phyloP scores from a whole-genome alignment of 116 monocot species.

The Zostera marina region DNA sequence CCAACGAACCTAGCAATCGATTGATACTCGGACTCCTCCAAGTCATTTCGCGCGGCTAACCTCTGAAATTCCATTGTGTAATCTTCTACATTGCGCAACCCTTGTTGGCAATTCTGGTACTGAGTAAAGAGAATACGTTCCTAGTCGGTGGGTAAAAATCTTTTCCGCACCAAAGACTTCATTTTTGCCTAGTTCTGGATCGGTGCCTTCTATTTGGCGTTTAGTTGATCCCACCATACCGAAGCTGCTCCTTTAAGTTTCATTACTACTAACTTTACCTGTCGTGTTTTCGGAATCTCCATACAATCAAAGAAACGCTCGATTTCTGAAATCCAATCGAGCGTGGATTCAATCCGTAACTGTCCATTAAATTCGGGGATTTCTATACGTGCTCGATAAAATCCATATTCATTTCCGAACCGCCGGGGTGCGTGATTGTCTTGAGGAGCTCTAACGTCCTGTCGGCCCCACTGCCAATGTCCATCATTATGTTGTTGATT shows the following conservation, averaged over 20 bases:
- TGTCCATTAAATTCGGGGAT: neutral
- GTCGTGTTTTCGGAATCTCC: neutral
- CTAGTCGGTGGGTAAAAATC: neutral
- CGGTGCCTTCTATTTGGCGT: neutral
- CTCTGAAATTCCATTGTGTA: neutral
- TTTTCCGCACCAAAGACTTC: neutral
- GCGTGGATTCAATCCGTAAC: neutral
- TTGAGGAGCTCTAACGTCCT: too few relatives aligned
- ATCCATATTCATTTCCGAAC: too few relatives aligned
- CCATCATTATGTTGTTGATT: too few relatives aligned
- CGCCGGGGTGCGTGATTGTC: too few relatives aligned
- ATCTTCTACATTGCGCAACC: neutral
- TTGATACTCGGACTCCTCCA: neutral
- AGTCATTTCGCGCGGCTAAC: neutral
- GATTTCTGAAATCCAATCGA: neutral
- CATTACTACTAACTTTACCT: neutral
- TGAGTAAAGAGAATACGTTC: neutral
- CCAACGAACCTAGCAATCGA: neutral
- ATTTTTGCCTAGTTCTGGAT: neutral
- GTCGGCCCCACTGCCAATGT: too few relatives aligned
- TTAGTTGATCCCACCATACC: neutral
- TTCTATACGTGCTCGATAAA: too few relatives aligned
- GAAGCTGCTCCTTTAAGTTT: neutral
- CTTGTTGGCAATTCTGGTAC: neutral
- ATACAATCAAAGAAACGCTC: neutral